phyloP scores from a whole-genome alignment of 73 alveolate species.

The Tetrahymena thermophila region DNA sequence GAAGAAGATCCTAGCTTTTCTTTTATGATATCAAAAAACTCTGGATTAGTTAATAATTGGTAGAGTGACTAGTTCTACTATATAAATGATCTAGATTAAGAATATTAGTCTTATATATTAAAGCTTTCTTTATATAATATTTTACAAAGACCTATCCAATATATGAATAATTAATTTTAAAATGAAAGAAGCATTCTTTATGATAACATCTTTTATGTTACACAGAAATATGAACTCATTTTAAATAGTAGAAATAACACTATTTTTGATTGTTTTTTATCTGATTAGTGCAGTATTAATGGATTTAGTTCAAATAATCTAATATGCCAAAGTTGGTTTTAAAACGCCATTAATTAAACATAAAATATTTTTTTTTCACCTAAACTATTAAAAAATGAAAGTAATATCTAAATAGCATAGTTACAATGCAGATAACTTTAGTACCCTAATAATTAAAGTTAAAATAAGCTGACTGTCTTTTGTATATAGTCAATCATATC shows the following conservation, averaged over 20 bases:
- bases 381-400: too few relatives aligned
- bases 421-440: background rate
- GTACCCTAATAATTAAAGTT: background rate
- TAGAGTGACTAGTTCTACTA: background rate
- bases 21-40: background rate
- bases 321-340: background rate
- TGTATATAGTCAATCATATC: background rate
- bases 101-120: background rate
- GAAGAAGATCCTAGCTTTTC: background rate
- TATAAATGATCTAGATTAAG: background rate
- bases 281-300: background rate
- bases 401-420: background rate
- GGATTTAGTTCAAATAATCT: background rate
- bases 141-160: background rate
- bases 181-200: background rate
- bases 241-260: background rate
- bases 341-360: too few relatives aligned
- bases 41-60: background rate
- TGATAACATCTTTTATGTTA: background rate
- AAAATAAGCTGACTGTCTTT: background rate
- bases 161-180: too few relatives aligned
- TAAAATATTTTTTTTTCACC: background rate
- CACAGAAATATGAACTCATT: background rate
- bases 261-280: background rate
- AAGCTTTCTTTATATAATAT: background rate